A percentile compares a stretch with the other conserved stretches of the same genome.
Evolutionary conservation across 192 early-diverging fungal genomes (phyloP).

Genomic region (Coemansia sp.): DNA sequence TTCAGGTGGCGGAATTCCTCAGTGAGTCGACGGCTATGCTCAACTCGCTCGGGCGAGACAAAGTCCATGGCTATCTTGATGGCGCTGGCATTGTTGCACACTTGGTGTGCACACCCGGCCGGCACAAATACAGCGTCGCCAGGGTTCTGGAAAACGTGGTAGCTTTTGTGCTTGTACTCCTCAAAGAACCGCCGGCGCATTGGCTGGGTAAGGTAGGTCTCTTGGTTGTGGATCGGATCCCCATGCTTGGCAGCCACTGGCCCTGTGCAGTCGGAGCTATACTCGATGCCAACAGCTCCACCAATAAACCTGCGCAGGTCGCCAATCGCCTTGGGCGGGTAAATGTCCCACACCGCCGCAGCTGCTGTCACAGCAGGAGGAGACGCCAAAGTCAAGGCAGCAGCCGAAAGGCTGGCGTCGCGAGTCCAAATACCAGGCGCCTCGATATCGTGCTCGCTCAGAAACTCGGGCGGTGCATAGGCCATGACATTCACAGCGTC

Average conservation of each 20-base stretch:
- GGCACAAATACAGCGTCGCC: conserved; percentile 79
- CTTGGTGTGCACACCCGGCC: conserved; percentile 74
- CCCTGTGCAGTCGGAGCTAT: neutral
- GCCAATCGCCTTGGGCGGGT: conserved; percentile 33
- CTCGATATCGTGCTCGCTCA: conserved; percentile 9
- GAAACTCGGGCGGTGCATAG: conserved; percentile 32
- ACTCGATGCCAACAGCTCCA: neutral
- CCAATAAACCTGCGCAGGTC: conserved; percentile 46
- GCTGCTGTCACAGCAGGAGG: conserved; percentile 1
- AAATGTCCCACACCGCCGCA: conserved; percentile 71
- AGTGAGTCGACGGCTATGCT: conserved; percentile 46
- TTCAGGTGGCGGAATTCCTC: conserved; percentile 53
- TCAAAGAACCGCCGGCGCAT: conserved; percentile 43
- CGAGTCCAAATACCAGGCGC: conserved; percentile 16
- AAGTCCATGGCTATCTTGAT: conserved; percentile 75
- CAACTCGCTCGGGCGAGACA: conserved; percentile 62
- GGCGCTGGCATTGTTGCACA: conserved; percentile 62
- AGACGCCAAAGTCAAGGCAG: neutral
- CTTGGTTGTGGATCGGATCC: conserved; percentile 70
- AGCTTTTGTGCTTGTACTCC: conserved; percentile 34
- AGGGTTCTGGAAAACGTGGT: conserved; percentile 63
- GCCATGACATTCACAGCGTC: conserved; percentile 80
- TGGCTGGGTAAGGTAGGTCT: conserved; percentile 56
- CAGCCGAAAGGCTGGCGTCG: neutral
- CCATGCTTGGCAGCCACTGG: neutral